These are phyloP conservation scores for Lolium rigidum DNA, from an alignment of 176 grass and related monocot genomes.

Conservation along the genomic window DNA sequence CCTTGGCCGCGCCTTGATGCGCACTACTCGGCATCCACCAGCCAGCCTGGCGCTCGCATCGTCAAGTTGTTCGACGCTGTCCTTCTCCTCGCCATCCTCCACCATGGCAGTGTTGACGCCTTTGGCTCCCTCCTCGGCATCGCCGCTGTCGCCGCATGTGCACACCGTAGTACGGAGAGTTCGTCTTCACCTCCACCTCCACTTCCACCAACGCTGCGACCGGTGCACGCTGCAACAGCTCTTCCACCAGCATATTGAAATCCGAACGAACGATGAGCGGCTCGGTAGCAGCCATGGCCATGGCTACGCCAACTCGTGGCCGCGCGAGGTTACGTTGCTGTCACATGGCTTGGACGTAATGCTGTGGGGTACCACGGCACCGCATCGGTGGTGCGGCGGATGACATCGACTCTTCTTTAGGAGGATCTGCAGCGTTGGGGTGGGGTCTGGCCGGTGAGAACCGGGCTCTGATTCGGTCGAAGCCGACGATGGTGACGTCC, in stretches of 20 bases:
- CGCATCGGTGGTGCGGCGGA: too few relatives aligned
- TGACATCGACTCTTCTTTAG: too few relatives aligned
- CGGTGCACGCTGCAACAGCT: slow-evolving; percentile 82
- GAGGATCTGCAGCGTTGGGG: too few relatives aligned
- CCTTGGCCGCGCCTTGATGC: slow-evolving; percentile 49
- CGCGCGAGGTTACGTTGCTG: slow-evolving; percentile 61
- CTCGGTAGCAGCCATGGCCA: too few relatives aligned
- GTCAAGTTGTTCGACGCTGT: slow-evolving; percentile 68
- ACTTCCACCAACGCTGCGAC: not conserved
- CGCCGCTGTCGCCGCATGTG: slow-evolving; percentile 58
- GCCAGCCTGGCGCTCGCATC: slow-evolving; percentile 69
- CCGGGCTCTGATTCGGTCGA: too few relatives aligned
- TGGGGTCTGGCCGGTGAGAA: too few relatives aligned
- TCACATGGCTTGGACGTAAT: slow-evolving; percentile 59
- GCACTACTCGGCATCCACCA: slow-evolving; percentile 88
- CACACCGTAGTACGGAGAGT: slow-evolving; percentile 73
- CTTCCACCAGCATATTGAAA: slow-evolving; percentile 61
- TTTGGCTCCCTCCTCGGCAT: slow-evolving; percentile 43
- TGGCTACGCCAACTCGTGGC: slow-evolving; percentile 57
- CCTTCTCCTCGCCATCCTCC: slow-evolving; percentile 67
- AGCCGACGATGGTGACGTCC: too few relatives aligned
- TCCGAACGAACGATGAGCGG: not conserved
- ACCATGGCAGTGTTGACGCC: slow-evolving; percentile 66
- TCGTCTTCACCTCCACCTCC: slow-evolving; percentile 49
- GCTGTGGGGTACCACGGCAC: too few relatives aligned